Base-by-base conservation (phyloP, 768 basidiomycete species). In the Cystobasidium ongulense region DNA sequence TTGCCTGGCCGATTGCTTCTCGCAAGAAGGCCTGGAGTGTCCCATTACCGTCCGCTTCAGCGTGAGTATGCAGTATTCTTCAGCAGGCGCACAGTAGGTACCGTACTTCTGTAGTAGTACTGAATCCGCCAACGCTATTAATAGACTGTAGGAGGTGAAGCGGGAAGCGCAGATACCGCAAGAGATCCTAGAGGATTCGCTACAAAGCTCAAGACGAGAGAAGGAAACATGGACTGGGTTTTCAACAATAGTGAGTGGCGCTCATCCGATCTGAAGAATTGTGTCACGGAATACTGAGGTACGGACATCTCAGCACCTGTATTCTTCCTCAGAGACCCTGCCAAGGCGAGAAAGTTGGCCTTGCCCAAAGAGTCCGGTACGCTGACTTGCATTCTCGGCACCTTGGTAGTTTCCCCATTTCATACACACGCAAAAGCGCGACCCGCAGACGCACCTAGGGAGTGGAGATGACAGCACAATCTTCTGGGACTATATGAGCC, bases 361-460 rank as follows among this genome's bases (percentile, higher is more conserved):
- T 17, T 39, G 39, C 8, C 39, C 17, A 39, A 17, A 7, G 39
- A 17, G 8, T 17, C 39, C 39, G 39, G 17, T 17, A 39, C 39
- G 39, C 39, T 39, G 39, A 41, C 39, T 41, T 8, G 39, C 18
- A 8, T 41, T 41, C 39, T 8, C 39, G 7, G 7, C 8, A 41
- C 7, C 7, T 41, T 41, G 18, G 15, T n/a, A 50, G 80, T 83
- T 84, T 80, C 82, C 82, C 4, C 78, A 81, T 75, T 84, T 84
- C 78, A 84, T 84, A 74, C 83, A 84, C 80, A 84, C 83, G 33
- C 83, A 83, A 78, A 84, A 82, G 79, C 77, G 78, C 86, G 89
- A 87, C 81, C 94, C 94, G 18, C 90, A 91, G 80, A 94, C 92
- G 8, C 90, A 97, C 82, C 82, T 94, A 77, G 91, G 90, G 81